phyloP scores from a whole-genome alignment of 2,329 filamentous ascomycete genomes.

The Venturia pyrina region DNA sequence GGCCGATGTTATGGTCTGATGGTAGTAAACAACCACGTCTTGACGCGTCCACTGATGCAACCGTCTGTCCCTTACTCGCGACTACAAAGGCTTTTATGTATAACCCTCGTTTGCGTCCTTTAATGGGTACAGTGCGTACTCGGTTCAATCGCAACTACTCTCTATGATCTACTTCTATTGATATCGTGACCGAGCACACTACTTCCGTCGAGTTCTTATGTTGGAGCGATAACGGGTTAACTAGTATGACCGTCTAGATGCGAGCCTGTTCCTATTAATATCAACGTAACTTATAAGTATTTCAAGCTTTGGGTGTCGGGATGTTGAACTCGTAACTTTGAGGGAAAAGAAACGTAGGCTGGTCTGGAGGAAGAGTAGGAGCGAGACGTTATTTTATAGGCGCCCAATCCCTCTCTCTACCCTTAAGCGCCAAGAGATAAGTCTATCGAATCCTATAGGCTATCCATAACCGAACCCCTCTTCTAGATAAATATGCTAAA shows the following conservation, averaged over 20 bases:
- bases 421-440: background rate
- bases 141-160: too few species aligned
- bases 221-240: background rate
- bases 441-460: background rate
- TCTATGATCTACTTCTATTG: too few species aligned
- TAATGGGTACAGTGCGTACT: background rate
- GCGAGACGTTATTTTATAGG: background rate
- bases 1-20: background rate
- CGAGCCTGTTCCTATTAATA: too few species aligned
- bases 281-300: too few species aligned
- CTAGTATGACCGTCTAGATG: too few species aligned
- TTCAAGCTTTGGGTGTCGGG: too few species aligned
- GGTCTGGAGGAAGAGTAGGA: too few species aligned
- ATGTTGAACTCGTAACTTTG: background rate
- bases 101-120: background rate
- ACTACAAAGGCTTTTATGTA: background rate
- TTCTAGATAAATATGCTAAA: too few species aligned
- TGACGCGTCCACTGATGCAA: background rate
- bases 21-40: background rate
- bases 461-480: background rate
- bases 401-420: background rate
- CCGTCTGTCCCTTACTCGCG: background rate
- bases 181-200: background rate
- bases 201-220: background rate
- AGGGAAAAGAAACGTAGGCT: background rate